Percentiles rank a stretch among this genome's conserved stretches.
Evolutionary conservation across 2,329 filamentous ascomycete species (phyloP).

Genomic region (Rachicladosporium sp.): DNA sequence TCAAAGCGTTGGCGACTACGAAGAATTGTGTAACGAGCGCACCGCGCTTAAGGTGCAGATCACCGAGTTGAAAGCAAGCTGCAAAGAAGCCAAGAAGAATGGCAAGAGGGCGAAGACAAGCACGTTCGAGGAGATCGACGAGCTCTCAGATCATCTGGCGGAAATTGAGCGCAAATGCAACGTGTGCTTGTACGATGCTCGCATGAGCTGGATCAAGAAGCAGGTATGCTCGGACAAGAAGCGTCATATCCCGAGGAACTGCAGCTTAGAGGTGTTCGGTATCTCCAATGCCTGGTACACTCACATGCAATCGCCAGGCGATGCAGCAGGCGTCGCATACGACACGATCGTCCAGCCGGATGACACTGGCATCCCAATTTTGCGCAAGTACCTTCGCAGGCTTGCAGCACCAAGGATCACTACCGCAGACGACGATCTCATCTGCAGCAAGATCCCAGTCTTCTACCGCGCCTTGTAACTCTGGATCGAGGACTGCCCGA

Average conservation of each 20-base stretch:
- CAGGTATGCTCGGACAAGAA: neutral
- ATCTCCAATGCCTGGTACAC: conserved; percentile 1
- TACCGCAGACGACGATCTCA: neutral
- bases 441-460: neutral
- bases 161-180: too few species aligned
- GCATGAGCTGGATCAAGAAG: neutral
- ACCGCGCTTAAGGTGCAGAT: neutral
- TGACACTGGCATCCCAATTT: neutral
- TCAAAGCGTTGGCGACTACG: neutral
- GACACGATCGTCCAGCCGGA: neutral
- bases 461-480: neutral
- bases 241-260: neutral
- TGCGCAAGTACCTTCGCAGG: neutral
- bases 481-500: neutral
- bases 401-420: neutral
- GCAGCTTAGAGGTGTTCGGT: neutral
- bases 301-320: too few species aligned
- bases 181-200: neutral
- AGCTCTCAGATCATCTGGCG: neutral
- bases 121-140: neutral
- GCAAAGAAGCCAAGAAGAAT: neutral
- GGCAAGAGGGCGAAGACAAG: neutral
- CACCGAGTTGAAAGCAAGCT: neutral
- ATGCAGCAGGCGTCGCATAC: neutral
- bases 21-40: too few species aligned